Base-by-base conservation (phyloP, 495 filamentous ascomycete genomes). In the Neurospora sp. region DNA sequence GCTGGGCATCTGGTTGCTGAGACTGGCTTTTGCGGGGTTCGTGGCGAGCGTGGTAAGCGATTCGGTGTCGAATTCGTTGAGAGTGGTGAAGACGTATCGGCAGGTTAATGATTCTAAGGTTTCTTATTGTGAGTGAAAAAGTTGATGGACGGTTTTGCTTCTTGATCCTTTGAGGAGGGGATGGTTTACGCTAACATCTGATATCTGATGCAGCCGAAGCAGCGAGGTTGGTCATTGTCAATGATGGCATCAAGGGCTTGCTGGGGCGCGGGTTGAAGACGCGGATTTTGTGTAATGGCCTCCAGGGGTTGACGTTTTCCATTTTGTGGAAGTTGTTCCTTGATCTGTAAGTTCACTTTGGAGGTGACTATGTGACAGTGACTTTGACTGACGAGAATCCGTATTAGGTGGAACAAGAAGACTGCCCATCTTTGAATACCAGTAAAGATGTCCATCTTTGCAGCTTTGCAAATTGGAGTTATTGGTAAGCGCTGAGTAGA, bases 271-370 rank as follows among this genome's bases (percentile, higher is more conserved):
- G 80, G 7, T 75, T 81, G 45, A 74, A 75, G 74, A 80, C 80
- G 8, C 76, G 78, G 4, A 81, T 81, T 65, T 42, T 81, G 69
- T 79, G 80, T 72, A 81, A 81, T 40, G 80, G 80, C 7, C 77
- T 81, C n/a, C 80, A 81, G 68, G 76, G 78, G 2, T 65, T 81
- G 7, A 39, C 80, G 70, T 81, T 81, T 71, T 77, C 78, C 9
- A 78, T 81, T 53, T 40, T 80, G 16, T 81, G 80, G 80, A 81
- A 77, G 65, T 39, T 81, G 2, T 80, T 81, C 27, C 71, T 81
- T 31, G 80, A 81, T 71, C 37, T 80, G 80, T 81, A n/a, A 79
- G 78, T 79, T 20, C 7, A 1, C 39, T 14, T 18, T 9, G 14
- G 4, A 18, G 1, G 14, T 9, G 6, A 16, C 6, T 1, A 9